Conservation (phyloP, 768 basidiomycete species). For the Suillus occidentalis region DNA sequence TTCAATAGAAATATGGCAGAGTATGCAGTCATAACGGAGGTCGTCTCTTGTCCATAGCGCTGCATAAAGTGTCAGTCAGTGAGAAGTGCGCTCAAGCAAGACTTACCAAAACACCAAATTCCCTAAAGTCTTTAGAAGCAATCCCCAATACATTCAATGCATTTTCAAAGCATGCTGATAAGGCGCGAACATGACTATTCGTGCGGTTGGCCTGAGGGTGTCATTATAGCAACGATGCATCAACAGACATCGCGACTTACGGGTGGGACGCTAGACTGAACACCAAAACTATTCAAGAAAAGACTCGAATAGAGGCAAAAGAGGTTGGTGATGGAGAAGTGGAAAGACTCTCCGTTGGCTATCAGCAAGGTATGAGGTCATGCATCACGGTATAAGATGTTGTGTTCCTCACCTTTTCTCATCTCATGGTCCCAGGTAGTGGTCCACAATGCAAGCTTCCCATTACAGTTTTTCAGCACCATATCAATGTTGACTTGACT, state of each 20-base stretch:
- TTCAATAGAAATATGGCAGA: slow-evolving; percentile 78
- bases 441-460: slow-evolving; percentile 70
- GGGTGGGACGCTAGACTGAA: slow-evolving; percentile 60
- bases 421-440: slow-evolving; percentile 73
- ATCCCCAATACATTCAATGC: slow-evolving; percentile 71
- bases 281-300: slow-evolving; percentile 83
- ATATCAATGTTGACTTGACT: slow-evolving; percentile 74
- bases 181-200: slow-evolving; percentile 63
- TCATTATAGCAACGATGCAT: neutral
- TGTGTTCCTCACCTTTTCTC: slow-evolving; percentile 51
- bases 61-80: slow-evolving; percentile 29
- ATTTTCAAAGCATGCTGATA: slow-evolving; percentile 72
- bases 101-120: slow-evolving; percentile 71
- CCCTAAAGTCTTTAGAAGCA: slow-evolving; percentile 70
- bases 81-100: slow-evolving; percentile 2
- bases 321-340: slow-evolving; percentile 70
- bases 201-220: slow-evolving; percentile 51
- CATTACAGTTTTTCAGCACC: slow-evolving; percentile 70
- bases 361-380: slow-evolving; percentile 14
- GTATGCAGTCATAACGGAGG: slow-evolving; percentile 85
- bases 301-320: slow-evolving; percentile 79
- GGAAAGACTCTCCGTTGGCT: slow-evolving; percentile 77
- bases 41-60: slow-evolving; percentile 85
- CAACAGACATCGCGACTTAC: slow-evolving; percentile 37
- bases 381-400: slow-evolving; percentile 2